Base-by-base conservation (phyloP, 495 filamentous ascomycete genomes). In the Entonaema liquescens region DNA sequence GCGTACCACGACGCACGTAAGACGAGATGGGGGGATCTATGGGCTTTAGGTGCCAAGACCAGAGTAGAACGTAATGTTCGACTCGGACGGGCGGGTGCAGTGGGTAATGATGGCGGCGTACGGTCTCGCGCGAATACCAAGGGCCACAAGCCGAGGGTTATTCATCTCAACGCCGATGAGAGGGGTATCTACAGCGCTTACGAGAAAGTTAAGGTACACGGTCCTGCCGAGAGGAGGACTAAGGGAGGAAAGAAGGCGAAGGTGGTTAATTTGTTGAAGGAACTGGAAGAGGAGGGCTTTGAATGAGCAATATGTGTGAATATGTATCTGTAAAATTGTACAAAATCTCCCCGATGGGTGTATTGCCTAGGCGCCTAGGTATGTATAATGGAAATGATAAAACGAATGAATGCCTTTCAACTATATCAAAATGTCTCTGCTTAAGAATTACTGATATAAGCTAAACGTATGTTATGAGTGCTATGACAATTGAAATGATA, bases 11-110 rank as follows among this genome's bases (percentile, higher is more conserved):
- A 99, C 75, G 96, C 96, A 28, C 89, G 95, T 63, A 99, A 99
- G 78, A 86, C 90, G 0, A 78, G 78, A 38, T 98, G 95, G 95
- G 95, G 96, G 47, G 95, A 99, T 78, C 81, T 98, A 19, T 99
- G 95, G 95, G 93, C 94, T 5, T 83, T 99, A 2, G 96, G 95
- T 0, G 94, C 94, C 6, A 99, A 98, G 86, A 96, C 93, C 0
- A 84, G 92, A 44, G 85, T 90, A 1, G 69, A 70, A 3, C 82
- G 91, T 62, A 84, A 80, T 40, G 76, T 93, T 49, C 87, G 88
- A 29, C 81, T 93, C 2, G 90, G 91, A 61, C 69, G 71, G 60
- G 76, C 76, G 47, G 84, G 80, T 0, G 42, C 67, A 6, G 71
- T 60, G 36, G 65, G 63, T 4, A 73, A 72, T 35, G 82, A 83